phyloP scores from a whole-genome alignment of 2,329 filamentous ascomycete species.

The Ambrosiella xylebori region DNA sequence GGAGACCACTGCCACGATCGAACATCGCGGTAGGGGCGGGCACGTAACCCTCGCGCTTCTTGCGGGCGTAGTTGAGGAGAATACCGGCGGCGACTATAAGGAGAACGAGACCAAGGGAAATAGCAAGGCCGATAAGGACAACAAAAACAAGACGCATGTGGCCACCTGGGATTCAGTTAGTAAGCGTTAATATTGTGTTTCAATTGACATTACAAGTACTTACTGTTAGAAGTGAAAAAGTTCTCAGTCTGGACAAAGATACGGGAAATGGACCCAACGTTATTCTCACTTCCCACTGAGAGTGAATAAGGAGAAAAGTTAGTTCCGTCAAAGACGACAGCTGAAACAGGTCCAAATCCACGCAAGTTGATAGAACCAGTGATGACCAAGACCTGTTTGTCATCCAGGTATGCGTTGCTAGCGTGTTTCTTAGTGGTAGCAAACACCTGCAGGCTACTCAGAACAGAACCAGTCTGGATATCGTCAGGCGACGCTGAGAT shows the following conservation, averaged over 20 bases:
- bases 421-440: slow-evolving; percentile 51
- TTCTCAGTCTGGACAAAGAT: slow-evolving; percentile 71
- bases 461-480: slow-evolving; percentile 47
- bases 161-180: slow-evolving; percentile 23
- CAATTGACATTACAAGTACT: slow-evolving; percentile 19
- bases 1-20: slow-evolving; percentile 40
- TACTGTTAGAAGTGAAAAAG: slow-evolving; percentile 51
- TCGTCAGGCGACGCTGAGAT: slow-evolving; percentile 35
- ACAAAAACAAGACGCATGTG: slow-evolving; percentile 58
- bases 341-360: slow-evolving; percentile 64
- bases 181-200: neutral
- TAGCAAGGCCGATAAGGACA: slow-evolving; percentile 64
- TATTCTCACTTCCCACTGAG: slow-evolving; percentile 47
- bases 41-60: slow-evolving; percentile 62
- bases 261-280: slow-evolving; percentile 56
- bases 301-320: slow-evolving; percentile 63
- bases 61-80: slow-evolving; percentile 55
- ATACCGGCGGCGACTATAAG: slow-evolving; percentile 61
- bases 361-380: slow-evolving; percentile 68
- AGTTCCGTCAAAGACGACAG: slow-evolving; percentile 75
- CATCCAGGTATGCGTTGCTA: slow-evolving; percentile 43
- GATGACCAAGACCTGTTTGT: slow-evolving; percentile 57
- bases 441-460: slow-evolving; percentile 72
- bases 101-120: slow-evolving; percentile 61
- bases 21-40: slow-evolving; percentile 55